A percentile compares a stretch with the other conserved stretches of the same genome.
phyloP scores from a whole-genome alignment of 2,329 filamentous ascomycete species.

The Exophiala sp. region DNA sequence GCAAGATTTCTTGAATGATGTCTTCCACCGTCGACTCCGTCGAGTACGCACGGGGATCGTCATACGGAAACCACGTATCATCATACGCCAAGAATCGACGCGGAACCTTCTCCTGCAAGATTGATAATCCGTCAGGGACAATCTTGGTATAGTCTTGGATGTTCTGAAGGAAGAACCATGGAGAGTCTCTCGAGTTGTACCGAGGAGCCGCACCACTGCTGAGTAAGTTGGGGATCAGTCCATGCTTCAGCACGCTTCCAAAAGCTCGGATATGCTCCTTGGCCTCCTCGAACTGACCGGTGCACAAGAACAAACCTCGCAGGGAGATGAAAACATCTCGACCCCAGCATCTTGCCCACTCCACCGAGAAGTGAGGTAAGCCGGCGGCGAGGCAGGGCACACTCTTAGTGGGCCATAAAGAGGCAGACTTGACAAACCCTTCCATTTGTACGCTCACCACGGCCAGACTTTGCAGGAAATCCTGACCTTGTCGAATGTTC shows the following conservation, averaged over 20 bases:
- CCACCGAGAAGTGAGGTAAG: slow-evolving; percentile 84
- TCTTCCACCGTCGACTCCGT: slow-evolving; percentile 76
- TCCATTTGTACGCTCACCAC: slow-evolving; percentile 91
- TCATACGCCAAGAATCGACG: slow-evolving; percentile 91
- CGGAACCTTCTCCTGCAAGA: slow-evolving; percentile 71
- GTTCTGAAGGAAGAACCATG: slow-evolving; percentile 96
- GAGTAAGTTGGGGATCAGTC: slow-evolving; percentile 94
- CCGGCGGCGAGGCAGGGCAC: slow-evolving; percentile 88
- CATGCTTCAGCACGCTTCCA: slow-evolving; percentile 92
- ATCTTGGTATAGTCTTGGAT: slow-evolving; percentile 88
- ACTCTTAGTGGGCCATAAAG: slow-evolving; percentile 75
- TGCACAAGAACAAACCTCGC: slow-evolving; percentile 83
- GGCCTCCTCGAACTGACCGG: slow-evolving; percentile 79
- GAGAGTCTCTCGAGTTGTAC: slow-evolving; percentile 92
- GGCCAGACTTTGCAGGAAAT: slow-evolving; percentile 79
- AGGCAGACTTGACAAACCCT: slow-evolving; percentile 82
- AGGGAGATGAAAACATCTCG: slow-evolving; percentile 95
- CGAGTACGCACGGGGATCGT: slow-evolving; percentile 81
- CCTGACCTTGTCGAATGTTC: slow-evolving; percentile 72
- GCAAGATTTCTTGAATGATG: slow-evolving; percentile 85
- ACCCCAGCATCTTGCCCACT: slow-evolving; percentile 96
- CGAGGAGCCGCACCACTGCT: slow-evolving; percentile 77
- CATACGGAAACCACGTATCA: slow-evolving; percentile 82
- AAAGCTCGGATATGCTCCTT: slow-evolving; percentile 93
- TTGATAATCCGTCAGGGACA: slow-evolving; percentile 65